Evolutionary conservation across 345 rosid species (phyloP), one percentile per base, ranked within the genome.

Genomic region (Lepidium aucheri): DNA sequence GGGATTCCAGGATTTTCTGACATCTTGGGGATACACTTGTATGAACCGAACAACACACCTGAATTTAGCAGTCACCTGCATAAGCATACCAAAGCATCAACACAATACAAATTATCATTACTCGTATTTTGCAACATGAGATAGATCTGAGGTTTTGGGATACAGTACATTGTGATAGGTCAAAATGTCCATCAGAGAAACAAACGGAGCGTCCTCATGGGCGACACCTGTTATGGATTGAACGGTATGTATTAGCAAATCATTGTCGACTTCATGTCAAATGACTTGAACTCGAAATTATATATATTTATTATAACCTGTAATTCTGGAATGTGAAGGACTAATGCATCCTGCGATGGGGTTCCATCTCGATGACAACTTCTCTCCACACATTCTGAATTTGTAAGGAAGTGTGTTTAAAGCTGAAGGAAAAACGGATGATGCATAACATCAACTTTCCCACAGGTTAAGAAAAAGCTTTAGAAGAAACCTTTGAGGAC

Each of bases 11-110:
- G 65, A 13, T 9, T 65, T 72, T 50, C 66, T 34, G 39, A 34
- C 36, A 50, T 72, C 43, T 38, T 1, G 33, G 3, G 75, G 75
- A 55, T 17, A 36, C 38, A 63, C 69, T 63, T 71, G 75, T 38
- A 63, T n/a, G 64, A 71, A 71, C 50, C 75, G 63, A 45, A 71
- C 75, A 38, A 54, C 44, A 63, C 64, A 63, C 28, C 32, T 71
- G 64, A 71, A 63, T 30, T 71, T 63, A 38, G 75, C 75, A 14
- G 69, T 63, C 63, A 71, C 75, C 75, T 63, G 63, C 35, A 28
- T 28, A 45, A 53, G 34, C 36, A 63, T 70, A 14, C 17, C 50
- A n/a, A 36, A 53, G 54, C 36, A 45, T 70, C 58, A 63, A 15
- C 8, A 39, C 11, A n/a, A n/a, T n/a, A n/a, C n/a, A n/a, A n/a